Evolutionary conservation across 2,329 filamentous ascomycete genomes (phyloP).

Genomic region (Cercospora sojina): DNA sequence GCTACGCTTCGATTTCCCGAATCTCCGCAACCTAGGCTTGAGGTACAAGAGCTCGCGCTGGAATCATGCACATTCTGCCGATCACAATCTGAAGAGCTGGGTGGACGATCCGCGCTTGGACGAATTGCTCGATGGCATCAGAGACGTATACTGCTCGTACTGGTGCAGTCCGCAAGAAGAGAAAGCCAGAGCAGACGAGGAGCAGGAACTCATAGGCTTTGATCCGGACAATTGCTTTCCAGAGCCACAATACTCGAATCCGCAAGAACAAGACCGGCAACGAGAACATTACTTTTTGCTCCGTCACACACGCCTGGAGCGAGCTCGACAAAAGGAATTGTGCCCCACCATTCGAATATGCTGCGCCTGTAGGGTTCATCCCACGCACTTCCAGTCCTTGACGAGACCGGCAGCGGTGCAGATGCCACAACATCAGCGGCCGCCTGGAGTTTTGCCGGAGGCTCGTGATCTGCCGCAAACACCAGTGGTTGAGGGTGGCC

Average conservation of each 20-base stretch:
- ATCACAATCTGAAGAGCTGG: slow-evolving; percentile 35
- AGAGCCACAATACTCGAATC: not conserved
- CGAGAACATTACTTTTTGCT: slow-evolving; percentile 8
- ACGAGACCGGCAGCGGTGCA: slow-evolving; percentile 20
- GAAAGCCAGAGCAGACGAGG: slow-evolving; percentile 18
- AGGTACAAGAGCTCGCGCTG: slow-evolving; percentile 38
- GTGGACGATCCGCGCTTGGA: slow-evolving; percentile 32
- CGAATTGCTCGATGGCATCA: slow-evolving; percentile 35
- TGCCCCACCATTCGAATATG: slow-evolving; percentile 32
- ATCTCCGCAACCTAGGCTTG: slow-evolving; percentile 33
- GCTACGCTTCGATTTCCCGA: slow-evolving; percentile 38
- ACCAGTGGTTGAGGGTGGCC: slow-evolving; percentile 29
- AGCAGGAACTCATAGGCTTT: slow-evolving; percentile 5
- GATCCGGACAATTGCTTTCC: slow-evolving; percentile 1
- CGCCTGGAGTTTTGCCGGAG: slow-evolving; percentile 5
- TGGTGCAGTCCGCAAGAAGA: slow-evolving; percentile 17
- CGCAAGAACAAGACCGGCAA: not conserved
- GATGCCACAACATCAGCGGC: slow-evolving; percentile 5
- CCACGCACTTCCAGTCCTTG: slow-evolving; percentile 32
- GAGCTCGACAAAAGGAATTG: not conserved
- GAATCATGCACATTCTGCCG: slow-evolving; percentile 30
- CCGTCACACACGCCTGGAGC: slow-evolving; percentile 2
- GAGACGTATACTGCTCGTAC: slow-evolving; percentile 30
- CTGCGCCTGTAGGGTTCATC: slow-evolving; percentile 34
- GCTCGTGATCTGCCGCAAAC: slow-evolving; percentile 8